These are phyloP conservation scores for Alternaria sp. DNA, from an alignment of 2,329 filamentous ascomycete genomes.

Conservation along the genomic window DNA sequence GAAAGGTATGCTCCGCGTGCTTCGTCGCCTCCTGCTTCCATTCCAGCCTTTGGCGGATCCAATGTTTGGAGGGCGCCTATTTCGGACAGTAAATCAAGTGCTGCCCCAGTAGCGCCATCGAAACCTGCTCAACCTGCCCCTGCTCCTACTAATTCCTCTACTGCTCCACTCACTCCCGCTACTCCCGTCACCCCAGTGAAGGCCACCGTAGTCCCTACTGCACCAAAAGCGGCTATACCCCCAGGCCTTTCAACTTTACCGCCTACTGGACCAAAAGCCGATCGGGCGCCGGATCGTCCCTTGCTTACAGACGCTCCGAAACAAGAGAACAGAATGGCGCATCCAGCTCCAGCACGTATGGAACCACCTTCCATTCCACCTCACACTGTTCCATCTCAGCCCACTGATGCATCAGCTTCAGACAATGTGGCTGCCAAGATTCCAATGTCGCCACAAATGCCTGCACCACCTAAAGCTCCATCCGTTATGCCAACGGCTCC, in stretches of 20 bases:
- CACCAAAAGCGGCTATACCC: slow-evolving; percentile 48
- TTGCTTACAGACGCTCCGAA: slow-evolving; percentile 25
- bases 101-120: slow-evolving; percentile 33
- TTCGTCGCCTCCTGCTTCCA: slow-evolving; percentile 63
- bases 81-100: slow-evolving; percentile 43
- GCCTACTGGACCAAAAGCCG: slow-evolving; percentile 54
- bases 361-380: slow-evolving; percentile 33
- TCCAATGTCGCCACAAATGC: slow-evolving; percentile 13
- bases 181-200: slow-evolving; percentile 32
- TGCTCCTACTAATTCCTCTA: slow-evolving; percentile 27
- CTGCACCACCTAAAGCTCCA: slow-evolving; percentile 15
- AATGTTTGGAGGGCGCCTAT: slow-evolving; percentile 55
- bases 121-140: slow-evolving; percentile 37
- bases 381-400: slow-evolving; percentile 20
- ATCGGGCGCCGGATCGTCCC: slow-evolving; percentile 42
- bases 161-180: slow-evolving; percentile 22
- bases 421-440: slow-evolving; percentile 28
- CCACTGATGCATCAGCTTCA: slow-evolving; percentile 12
- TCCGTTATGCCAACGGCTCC: slow-evolving; percentile 11
- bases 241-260: slow-evolving; percentile 45
- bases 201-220: slow-evolving; percentile 25
- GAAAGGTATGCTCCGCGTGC: slow-evolving; percentile 57
- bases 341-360: slow-evolving; percentile 29
- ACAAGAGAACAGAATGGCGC: slow-evolving; percentile 29
- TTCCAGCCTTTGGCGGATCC: slow-evolving; percentile 63